Evolutionary conservation across 306 rosid genomes (phyloP).

Genomic region (Astragalus membranaceus): DNA sequence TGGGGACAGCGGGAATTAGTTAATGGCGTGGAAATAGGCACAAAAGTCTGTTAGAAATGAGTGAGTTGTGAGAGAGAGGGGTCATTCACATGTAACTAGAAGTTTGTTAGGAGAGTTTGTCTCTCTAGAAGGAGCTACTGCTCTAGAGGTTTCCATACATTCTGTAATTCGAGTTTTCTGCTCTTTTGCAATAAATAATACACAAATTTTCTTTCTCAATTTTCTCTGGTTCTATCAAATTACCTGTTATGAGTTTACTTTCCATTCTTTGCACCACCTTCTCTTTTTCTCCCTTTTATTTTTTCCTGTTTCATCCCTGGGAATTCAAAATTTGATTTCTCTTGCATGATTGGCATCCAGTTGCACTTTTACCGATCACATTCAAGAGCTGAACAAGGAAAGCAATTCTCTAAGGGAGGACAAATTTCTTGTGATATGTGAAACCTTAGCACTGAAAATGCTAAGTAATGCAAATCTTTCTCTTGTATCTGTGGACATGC

Average conservation of each 20-base stretch:
- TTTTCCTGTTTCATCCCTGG: neutral
- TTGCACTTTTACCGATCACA: slow-evolving; percentile 73
- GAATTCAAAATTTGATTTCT: slow-evolving; percentile 23
- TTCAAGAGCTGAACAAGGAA: slow-evolving; percentile 50
- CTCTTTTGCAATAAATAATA: no score
- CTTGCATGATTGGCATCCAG: slow-evolving; percentile 43
- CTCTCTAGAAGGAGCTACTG: no score
- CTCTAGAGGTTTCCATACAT: no score
- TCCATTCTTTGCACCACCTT: neutral
- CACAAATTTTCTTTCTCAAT: no score
- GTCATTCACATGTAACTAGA: no score
- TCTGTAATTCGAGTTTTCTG: no score
- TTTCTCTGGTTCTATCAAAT: no score
- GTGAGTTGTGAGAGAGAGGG: no score
- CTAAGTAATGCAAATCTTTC: slow-evolving; percentile 71
- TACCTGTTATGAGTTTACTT: neutral
- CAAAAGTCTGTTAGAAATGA: no score
- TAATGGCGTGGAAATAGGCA: no score
- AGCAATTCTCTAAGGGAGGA: slow-evolving; percentile 48
- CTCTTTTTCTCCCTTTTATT: neutral
- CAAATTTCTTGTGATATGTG: slow-evolving; percentile 70
- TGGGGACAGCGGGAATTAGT: no score
- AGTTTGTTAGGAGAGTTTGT: no score
- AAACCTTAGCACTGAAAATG: slow-evolving; percentile 68
- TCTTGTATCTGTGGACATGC: slow-evolving; percentile 84